Evolutionary conservation across 768 basidiomycete genomes (phyloP), one percentile per base, ranked within the genome.

Genomic region (Ephemerocybe angulata): DNA sequence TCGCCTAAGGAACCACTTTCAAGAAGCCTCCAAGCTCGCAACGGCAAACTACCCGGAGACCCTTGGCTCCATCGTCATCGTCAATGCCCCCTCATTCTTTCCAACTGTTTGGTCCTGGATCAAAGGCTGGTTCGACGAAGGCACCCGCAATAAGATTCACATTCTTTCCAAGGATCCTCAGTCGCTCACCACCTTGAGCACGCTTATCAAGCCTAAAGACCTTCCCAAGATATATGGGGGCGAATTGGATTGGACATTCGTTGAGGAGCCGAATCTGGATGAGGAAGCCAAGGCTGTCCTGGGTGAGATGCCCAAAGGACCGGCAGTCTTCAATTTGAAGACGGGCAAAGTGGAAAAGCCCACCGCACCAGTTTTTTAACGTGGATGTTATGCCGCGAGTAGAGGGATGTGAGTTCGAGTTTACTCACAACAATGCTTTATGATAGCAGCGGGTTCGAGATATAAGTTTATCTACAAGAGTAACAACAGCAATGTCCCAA

Each of bases 31-130:
- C 5, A 72, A 72, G 19, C 76, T 93, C 38, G 88, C 87, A 0
- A 88, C 87, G 0, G 87, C 87, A 7, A 86, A 90, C 61, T 92
- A 92, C 65, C 89, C 90, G 1, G 90, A 93, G 67, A 90, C 88
- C 0, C 72, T 91, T 38, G 72, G 79, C 60, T 76, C 79, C 31
- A 81, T 86, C 60, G 84, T 77, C 11, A 69, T 93, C 52, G 84
- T 93, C 52, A 92, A 93, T 59, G 84, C 89, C 0, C 91, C 92
- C 0, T 74, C 82, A 0, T 93, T 91, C 75, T 93, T 93, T 68
- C 81, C 86, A 2, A 88, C 85, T 1, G 74, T 93, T 10, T 93
- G 90, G 90, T 78, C 77, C 29, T 93, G 90, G 90, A 77, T 93
- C 65, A 90, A 88, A 82, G 80, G 77, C 25, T 90, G 86, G 85